phyloP scores from a whole-genome alignment of 257 asterid species.

The Solanum stenotomum region DNA sequence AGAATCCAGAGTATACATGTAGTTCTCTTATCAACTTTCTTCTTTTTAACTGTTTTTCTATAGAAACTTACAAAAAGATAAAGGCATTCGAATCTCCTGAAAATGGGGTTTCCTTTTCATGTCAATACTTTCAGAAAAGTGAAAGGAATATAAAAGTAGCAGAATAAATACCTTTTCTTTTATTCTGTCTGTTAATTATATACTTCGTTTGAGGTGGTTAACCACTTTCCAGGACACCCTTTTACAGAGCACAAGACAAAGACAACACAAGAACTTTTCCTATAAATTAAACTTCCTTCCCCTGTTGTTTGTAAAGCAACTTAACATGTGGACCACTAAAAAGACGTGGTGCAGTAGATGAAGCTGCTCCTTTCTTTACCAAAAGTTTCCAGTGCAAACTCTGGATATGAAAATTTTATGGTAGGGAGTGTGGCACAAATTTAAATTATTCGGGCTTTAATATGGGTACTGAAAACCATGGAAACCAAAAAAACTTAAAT shows the following conservation, averaged over 20 bases:
- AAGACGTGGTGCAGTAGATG: background rate
- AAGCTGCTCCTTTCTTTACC: background rate
- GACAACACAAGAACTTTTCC: conserved; percentile 3
- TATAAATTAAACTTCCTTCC: conserved; percentile 19
- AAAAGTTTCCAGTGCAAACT: no score
- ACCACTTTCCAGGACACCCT: conserved; percentile 15
- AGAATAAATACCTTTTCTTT: background rate
- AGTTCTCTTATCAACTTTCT: background rate
- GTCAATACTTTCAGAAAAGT: background rate
- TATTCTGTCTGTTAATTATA: background rate
- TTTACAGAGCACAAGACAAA: conserved; percentile 11
- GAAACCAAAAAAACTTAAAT: background rate
- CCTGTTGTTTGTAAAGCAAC: conserved; percentile 25
- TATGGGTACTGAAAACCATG: background rate
- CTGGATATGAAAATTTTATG: no score
- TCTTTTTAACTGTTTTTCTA: background rate
- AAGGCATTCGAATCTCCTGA: conserved; percentile 3
- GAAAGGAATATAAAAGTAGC: background rate
- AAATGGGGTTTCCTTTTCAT: background rate
- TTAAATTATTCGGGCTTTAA: rapidly evolving
- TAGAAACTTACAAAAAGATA: background rate
- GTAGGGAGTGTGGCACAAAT: no score
- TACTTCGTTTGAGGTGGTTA: background rate
- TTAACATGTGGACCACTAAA: conserved; percentile 2
- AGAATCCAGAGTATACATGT: background rate